phyloP scores from a whole-genome alignment of 192 early-diverging fungal genomes.

The Powellomyces hirtus region DNA sequence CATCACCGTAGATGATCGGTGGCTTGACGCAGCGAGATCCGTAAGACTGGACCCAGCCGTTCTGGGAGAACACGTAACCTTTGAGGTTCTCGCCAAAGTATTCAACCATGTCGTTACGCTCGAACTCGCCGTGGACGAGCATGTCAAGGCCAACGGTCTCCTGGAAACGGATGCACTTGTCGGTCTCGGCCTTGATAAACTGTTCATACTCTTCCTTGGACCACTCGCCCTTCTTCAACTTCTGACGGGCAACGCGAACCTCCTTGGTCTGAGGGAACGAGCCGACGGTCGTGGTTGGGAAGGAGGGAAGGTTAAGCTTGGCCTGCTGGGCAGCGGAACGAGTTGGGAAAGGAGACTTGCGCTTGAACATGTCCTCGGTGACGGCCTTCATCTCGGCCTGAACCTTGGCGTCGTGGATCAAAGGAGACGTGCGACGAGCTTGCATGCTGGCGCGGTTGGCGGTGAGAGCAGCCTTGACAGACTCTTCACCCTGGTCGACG shows the following conservation, averaged over 20 bases:
- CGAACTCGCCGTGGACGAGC: constrained; percentile 96
- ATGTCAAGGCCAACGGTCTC: constrained; percentile 89
- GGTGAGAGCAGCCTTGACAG: constrained; percentile 65
- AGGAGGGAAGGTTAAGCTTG: constrained; percentile 79
- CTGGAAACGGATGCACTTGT: constrained; percentile 82
- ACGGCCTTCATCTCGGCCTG: constrained; percentile 59
- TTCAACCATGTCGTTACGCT: constrained; percentile 84
- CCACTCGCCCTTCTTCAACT: constrained; percentile 82
- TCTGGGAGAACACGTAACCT: constrained; percentile 92
- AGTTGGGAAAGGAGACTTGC: constrained; percentile 68
- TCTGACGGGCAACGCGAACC: constrained; percentile 87
- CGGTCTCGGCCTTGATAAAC: constrained; percentile 85
- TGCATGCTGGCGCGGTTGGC: constrained; percentile 60
- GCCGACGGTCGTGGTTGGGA: constrained; percentile 97
- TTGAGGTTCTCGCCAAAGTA: constrained; percentile 94
- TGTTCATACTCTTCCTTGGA: constrained; percentile 67
- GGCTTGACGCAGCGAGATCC: constrained; percentile 96
- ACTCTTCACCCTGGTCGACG: constrained; percentile 47
- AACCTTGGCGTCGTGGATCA: constrained; percentile 80
- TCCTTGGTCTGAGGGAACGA: constrained; percentile 99
- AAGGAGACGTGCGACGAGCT: constrained; percentile 69
- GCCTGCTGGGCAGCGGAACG: constrained; percentile 73
- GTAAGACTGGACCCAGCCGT: constrained; percentile 97
- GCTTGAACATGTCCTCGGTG: constrained; percentile 67
- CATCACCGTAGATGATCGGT: constrained; percentile 97